Conservation (phyloP, 1,139 yeast species). For the Pichia sp. region DNA sequence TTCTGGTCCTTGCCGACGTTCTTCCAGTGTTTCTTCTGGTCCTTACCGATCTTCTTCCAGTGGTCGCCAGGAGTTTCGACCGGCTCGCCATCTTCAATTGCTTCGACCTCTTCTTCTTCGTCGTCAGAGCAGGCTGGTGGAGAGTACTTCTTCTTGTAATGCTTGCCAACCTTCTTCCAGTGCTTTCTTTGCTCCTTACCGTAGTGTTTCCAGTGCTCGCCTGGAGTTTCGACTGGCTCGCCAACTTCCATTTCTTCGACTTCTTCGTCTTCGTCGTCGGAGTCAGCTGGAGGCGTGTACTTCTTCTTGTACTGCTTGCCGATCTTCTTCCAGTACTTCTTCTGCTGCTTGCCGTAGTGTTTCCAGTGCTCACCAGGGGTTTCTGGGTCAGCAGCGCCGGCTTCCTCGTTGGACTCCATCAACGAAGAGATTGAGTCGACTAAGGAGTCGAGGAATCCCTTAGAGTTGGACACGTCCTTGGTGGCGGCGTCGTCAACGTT, state of each 20-base stretch:
- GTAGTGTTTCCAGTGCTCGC: conserved; percentile 16
- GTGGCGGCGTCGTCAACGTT: neutral
- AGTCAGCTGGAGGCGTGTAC: conserved; percentile 19
- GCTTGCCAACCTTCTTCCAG: conserved; percentile 29
- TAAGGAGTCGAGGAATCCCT: conserved; percentile 9
- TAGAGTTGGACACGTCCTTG: neutral
- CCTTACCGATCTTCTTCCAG: conserved; percentile 20
- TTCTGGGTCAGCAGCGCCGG: conserved; percentile 13
- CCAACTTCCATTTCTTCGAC: conserved; percentile 5
- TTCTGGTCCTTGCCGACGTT: conserved; percentile 25
- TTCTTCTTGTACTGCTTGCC: conserved; percentile 26
- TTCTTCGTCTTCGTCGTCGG: conserved; percentile 15
- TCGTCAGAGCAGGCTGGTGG: conserved; percentile 20
- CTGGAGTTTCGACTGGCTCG: conserved; percentile 14
- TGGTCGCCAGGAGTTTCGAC: conserved; percentile 16
- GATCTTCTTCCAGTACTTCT: conserved; percentile 23
- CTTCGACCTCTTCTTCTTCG: conserved; percentile 11
- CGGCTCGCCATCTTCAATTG: conserved; percentile 8
- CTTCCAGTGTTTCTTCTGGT: conserved; percentile 28
- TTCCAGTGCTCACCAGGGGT: conserved; percentile 5
- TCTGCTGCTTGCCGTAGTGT: conserved; percentile 12
- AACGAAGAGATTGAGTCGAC: conserved; percentile 4
- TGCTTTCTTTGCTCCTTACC: conserved; percentile 26
- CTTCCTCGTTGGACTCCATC: conserved; percentile 6
- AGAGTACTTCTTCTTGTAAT: conserved; percentile 23